phyloP scores from a whole-genome alignment of 176 grass and related monocot species.

The Lolium multiflorum region DNA sequence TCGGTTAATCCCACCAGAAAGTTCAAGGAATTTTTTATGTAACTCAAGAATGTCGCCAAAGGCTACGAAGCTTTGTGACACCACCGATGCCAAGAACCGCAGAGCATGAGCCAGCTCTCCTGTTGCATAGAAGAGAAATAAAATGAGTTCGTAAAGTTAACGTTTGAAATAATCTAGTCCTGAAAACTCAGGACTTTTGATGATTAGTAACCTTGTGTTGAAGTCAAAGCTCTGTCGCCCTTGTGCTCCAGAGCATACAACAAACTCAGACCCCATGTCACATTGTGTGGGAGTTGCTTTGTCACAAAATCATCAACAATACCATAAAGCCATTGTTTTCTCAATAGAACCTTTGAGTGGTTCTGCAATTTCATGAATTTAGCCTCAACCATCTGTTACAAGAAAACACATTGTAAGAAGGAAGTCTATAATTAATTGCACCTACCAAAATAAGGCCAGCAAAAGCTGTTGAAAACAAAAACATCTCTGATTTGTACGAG shows the following conservation, averaged over 20 bases:
- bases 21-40: conserved; percentile 94
- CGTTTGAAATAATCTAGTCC: conserved; percentile 26
- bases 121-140: conserved; percentile 54
- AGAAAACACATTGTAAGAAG: conserved; percentile 31
- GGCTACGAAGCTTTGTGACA: conserved; percentile 97
- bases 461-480: not conserved
- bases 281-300: conserved; percentile 98
- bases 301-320: conserved; percentile 99
- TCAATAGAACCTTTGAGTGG: conserved; percentile 87
- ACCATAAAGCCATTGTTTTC: conserved; percentile 94
- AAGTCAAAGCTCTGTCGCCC: conserved; percentile 87
- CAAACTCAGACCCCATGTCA: conserved; percentile 96
- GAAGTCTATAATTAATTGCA: conserved; percentile 8
- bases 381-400: conserved; percentile 83
- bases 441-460: conserved; percentile 23
- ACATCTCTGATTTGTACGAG: not conserved
- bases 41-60: conserved; percentile 98
- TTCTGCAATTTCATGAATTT: conserved; percentile 86
- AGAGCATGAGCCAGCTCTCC: conserved; percentile 95
- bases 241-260: conserved; percentile 99
- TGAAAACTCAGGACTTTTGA: not conserved
- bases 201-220: conserved; percentile 81
- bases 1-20: conserved; percentile 94
- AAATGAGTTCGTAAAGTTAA: conserved; percentile 18
- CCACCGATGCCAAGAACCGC: conserved; percentile 93